A percentile compares a stretch with the other conserved stretches of the same genome.
These are phyloP conservation scores for Epichloe coenophiala DNA, from an alignment of 2,329 filamentous ascomycete species.

Conservation along the genomic window DNA sequence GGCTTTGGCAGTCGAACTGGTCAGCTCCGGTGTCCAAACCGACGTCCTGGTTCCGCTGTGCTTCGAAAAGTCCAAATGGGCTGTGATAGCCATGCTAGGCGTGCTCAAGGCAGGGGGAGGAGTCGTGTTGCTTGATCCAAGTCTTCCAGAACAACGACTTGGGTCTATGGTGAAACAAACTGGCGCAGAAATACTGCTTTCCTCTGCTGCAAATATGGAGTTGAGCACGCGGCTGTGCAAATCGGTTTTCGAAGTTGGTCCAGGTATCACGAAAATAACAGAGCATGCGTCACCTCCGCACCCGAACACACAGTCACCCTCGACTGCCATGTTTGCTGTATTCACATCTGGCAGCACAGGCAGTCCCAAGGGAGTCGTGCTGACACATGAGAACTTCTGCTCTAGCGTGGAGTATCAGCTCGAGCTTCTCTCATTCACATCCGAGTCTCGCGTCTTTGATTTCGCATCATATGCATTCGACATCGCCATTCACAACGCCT, in stretches of 20 bases:
- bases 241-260: too few relatives aligned
- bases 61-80: constrained; percentile 36
- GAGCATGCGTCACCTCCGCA: too few relatives aligned
- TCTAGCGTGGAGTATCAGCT: constrained; percentile 14
- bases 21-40: constrained; percentile 18
- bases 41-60: constrained; percentile 29
- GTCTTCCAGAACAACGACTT: constrained; percentile 30
- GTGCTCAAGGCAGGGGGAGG: constrained; percentile 36
- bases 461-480: constrained; percentile 7
- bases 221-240: background rate
- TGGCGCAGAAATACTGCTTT: background rate
- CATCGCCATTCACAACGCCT: constrained; percentile 1
- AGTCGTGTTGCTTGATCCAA: constrained; percentile 33
- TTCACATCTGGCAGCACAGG: background rate
- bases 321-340: background rate
- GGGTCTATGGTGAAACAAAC: constrained; percentile 29
- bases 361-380: background rate
- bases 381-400: background rate
- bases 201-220: background rate
- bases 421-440: constrained; percentile 12
- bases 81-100: constrained; percentile 29
- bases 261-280: too few relatives aligned
- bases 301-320: background rate
- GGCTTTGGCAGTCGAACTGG: constrained; percentile 26
- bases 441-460: constrained; percentile 18